Evolutionary conservation across 139 green algal genomes (phyloP), one percentile per base, ranked within the genome.

Genomic region (Closterium sp.): DNA sequence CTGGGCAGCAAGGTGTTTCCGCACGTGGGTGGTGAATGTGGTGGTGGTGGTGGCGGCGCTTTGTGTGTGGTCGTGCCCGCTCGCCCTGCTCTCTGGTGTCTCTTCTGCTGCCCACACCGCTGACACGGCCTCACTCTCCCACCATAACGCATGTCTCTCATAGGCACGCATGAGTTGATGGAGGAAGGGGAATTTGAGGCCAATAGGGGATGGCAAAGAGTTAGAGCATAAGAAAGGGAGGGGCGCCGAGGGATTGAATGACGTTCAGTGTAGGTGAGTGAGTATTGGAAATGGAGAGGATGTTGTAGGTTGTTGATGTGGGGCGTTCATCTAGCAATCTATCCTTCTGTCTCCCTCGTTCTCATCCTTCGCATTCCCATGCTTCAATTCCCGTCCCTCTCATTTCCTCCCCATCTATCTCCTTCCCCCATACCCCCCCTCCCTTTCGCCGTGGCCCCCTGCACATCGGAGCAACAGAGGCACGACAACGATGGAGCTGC

Each of bases 41-140:
- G n/a, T n/a, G n/a, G 27, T 19, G 19, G 91, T 94, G 50, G 42
- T 94, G 28, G 31, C 88, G 42, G 89, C 93, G 91, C 88, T 94
- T 19, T n/a, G 94, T 9, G 94, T 94, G 29, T 94, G 91, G 91
- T 88, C 29, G n/a, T 94, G 89, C 9, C 91, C 91, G 34, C 30
- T 94, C 5, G 91, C 91, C 3, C 94, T 94, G 91, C 28, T 94
- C 62, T 70, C 88, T 42, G 88, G 45, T 27, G 62, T 93, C 29
- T 93, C 94, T 19, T 42, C 7, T 29, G 91, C 91, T 4, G 31
- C 88, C 2, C 31, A 87, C 17, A 34, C 9, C n/a, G 27, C 93
- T 9, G 87, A 91, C n/a, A 88, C 91, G 11, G 87, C 93, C 4
- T 88, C 87, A 30, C 10, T 93, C 24, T 13, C 24, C 10, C 87